phyloP scores from a whole-genome alignment of 331 rosid genomes.

The Pyrus hybrid region DNA sequence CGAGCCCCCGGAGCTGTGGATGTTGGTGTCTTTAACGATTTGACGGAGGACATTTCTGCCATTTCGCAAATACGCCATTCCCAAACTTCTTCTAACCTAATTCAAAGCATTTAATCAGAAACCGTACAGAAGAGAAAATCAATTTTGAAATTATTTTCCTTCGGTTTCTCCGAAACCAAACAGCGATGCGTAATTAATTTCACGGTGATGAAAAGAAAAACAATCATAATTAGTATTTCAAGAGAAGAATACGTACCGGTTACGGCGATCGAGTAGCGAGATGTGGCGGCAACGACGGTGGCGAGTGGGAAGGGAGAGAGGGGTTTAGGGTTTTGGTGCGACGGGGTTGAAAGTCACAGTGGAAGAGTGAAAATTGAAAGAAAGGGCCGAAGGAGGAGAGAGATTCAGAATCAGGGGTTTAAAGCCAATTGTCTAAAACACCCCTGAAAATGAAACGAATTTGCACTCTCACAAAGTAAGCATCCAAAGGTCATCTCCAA shows the following conservation, averaged over 20 bases:
- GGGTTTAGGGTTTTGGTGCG: constrained; percentile 16
- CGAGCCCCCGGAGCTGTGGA: constrained; percentile 27
- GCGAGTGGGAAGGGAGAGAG: background rate
- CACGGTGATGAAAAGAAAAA: too few species aligned
- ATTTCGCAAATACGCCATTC: constrained; percentile 55
- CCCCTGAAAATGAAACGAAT: background rate
- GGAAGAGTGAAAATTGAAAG: background rate
- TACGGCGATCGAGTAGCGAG: background rate
- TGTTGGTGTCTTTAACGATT: constrained; percentile 35
- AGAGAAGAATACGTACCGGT: background rate
- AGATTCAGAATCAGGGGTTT: background rate
- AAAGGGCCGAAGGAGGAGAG: background rate
- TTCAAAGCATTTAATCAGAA: background rate
- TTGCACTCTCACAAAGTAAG: background rate
- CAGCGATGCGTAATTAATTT: too few species aligned
- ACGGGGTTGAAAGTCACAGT: background rate
- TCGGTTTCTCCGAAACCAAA: background rate
- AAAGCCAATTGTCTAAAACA: background rate
- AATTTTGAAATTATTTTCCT: background rate
- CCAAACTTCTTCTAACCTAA: background rate
- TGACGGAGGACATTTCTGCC: constrained; percentile 59
- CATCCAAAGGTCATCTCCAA: background rate
- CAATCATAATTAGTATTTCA: too few species aligned
- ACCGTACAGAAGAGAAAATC: background rate
- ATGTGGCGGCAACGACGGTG: background rate